Evolutionary conservation across 306 rosid genomes (phyloP), one percentile per base, ranked within the genome.

Genomic region (Cercis canadensis): DNA sequence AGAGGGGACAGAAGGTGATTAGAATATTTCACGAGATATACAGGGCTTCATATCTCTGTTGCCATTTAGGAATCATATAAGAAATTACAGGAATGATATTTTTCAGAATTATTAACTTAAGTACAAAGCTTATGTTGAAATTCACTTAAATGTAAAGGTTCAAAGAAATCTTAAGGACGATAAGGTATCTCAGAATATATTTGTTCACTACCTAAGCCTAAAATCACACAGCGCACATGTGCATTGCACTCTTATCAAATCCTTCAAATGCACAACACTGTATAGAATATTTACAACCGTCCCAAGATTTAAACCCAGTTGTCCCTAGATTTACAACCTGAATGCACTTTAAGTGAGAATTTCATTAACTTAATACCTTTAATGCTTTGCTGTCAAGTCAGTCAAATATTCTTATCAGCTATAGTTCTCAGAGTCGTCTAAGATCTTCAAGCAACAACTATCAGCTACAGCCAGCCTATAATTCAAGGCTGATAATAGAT

Each of bases 221-320:
- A 51, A 52, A 52, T n/a, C n/a, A n/a, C 13, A 18, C 21, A 67
- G 15, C 15, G 6, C 8, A 18, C 32, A 17, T 8, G 13, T 67
- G 12, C 51, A 3, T 17, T 15, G 17, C 49, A 13, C 61, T 24
- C 43, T 52, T 3, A 15, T 34, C 50, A 66, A 39, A 50, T 2
- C 32, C 57, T 65, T 65, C 57, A 5, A 65, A 46, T 10, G 32
- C 7, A 9, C 29, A 15, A 36, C 5, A 49, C 45, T 18, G 10
- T 2, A 29, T 5, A 12, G 34, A 4, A 5, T 24, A 13, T 50
- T 49, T 66, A 17, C 17, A 32, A 17, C 29, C 33, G 13, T 34
- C 59, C 71, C 11, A 58, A 72, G 69, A 72, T 66, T 78, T 78
- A 43, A 33, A 7, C 33, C 17, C n/a, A n/a, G 18, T 24, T 24